Percentiles rank a stretch among this genome's conserved stretches.
Conservation (phyloP, 164 flowering plant species). For the Umbilicus rupestris region DNA sequence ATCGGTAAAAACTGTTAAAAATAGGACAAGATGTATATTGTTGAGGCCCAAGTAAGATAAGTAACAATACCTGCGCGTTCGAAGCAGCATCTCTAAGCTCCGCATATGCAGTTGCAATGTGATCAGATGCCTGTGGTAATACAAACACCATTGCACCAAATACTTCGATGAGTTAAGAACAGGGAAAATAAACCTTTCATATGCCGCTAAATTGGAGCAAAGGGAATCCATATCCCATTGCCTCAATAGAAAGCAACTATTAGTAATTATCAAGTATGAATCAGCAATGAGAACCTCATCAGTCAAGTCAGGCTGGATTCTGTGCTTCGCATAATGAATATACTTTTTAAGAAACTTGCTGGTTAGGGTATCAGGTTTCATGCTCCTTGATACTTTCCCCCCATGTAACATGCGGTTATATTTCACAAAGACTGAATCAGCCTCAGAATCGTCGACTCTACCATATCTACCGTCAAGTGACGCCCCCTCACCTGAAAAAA, state of each 20-base stretch:
- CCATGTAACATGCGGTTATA: conserved; percentile 90
- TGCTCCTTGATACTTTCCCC: conserved; percentile 43
- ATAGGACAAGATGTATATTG: not conserved
- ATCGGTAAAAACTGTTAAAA: not conserved
- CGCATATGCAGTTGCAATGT: conserved; percentile 87
- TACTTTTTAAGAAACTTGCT: conserved; percentile 92
- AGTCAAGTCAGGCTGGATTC: conserved; percentile 85
- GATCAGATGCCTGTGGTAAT: conserved; percentile 67
- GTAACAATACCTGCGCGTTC: conserved; percentile 50
- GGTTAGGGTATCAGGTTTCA: conserved; percentile 68
- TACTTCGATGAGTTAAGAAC: not conserved
- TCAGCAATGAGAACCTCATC: conserved; percentile 62
- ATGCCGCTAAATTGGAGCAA: not conserved
- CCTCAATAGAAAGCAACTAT: not conserved
- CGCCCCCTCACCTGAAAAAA: conserved; percentile 24
- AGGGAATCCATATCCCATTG: not conserved
- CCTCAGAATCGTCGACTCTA: conserved; percentile 64
- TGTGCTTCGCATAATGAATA: conserved; percentile 90
- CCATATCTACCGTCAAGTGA: conserved; percentile 47
- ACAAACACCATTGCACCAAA: not conserved
- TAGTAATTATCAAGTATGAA: not conserved
- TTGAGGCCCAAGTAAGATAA: not conserved
- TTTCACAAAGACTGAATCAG: conserved; percentile 69
- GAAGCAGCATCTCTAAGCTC: conserved; percentile 81
- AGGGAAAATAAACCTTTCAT: not conserved